Conservation (phyloP, 495 filamentous ascomycete species). For the Lophiostoma macrostomum region DNA sequence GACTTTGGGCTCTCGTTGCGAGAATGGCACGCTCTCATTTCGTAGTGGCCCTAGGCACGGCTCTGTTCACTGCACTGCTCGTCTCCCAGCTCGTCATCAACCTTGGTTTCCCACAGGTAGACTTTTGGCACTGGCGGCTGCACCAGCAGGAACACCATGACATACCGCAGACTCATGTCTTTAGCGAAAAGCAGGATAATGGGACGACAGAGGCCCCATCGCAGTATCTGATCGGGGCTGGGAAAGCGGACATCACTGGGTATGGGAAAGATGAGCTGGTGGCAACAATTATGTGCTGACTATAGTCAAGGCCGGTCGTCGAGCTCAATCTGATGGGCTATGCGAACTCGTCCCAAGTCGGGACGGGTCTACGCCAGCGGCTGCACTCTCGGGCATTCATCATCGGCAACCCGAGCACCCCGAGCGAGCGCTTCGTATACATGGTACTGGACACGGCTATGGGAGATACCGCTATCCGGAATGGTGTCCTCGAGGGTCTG, state of each 20-base stretch:
- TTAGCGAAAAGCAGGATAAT: slow-evolving; percentile 20
- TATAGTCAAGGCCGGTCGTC: slow-evolving; percentile 65
- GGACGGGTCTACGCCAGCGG: slow-evolving; percentile 82
- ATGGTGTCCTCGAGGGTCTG: slow-evolving; percentile 78
- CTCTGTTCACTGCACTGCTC: slow-evolving; percentile 29
- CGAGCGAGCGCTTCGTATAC: slow-evolving; percentile 77
- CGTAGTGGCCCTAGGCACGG: slow-evolving; percentile 25
- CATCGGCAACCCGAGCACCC: slow-evolving; percentile 63
- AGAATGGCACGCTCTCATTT: slow-evolving; percentile 34
- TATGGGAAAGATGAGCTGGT: slow-evolving; percentile 42
- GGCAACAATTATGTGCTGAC: slow-evolving; percentile 4
- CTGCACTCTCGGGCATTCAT: slow-evolving; percentile 92
- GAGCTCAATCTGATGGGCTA: slow-evolving; percentile 93
- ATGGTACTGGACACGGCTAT: slow-evolving; percentile 83
- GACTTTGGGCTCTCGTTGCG: slow-evolving; percentile 9
- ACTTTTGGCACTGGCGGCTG: slow-evolving; percentile 30
- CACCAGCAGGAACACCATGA: slow-evolving; percentile 12
- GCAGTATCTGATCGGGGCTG: slow-evolving; percentile 79
- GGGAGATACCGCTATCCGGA: slow-evolving; percentile 84
- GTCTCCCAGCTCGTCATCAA: slow-evolving; percentile 36
- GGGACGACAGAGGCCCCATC: slow-evolving; percentile 40
- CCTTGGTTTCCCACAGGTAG: slow-evolving; percentile 34
- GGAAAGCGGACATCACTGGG: slow-evolving; percentile 94
- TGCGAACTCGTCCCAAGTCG: slow-evolving; percentile 80
- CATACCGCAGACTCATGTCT: slow-evolving; percentile 25